Evolutionary conservation across 352 stramenopile species (phyloP), one percentile per base, ranked within the genome.

Genomic region (Pythium insidiosum): DNA sequence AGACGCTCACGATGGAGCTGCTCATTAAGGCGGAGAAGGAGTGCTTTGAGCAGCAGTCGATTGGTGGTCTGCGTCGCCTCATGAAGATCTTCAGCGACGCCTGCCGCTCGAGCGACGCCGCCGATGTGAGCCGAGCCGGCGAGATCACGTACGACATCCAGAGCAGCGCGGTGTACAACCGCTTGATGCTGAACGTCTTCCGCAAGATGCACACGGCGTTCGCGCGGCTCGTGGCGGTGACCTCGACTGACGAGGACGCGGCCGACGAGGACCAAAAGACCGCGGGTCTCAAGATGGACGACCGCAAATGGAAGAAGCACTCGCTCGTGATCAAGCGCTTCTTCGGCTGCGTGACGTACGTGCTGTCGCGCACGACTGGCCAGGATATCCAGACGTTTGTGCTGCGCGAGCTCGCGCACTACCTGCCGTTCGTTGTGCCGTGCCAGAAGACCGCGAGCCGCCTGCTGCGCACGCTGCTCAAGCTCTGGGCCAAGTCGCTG

Each of bases 31-130:
- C 95, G 6, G 85, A 97, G 62, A 80, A 94, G 41, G 76, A 86
- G 33, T 89, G 86, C 43, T 97, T 97, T 45, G 81, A 88, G 19
- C 72, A 88, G 47, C 77, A 87, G 47, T 84, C 78, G 38, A 62
- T 96, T 29, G 94, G 85, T 31, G 80, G 75, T 13, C 58, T 98
- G 39, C 89, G 85, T 61, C 84, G 81, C 18, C 68, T 98, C 49
- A 76, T 98, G 42, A 88, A 93, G 47, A 95, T 95, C 31, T 98
- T 97, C 57, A 96, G 79, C 43, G 92, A 96, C 41, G 92, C 89
- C 1, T 98, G 91, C 66, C 89, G 95, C 56, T 84, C 96, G 24
- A 92, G 84, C 38, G 84, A 97, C 58, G 71, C 84, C 10, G 77
- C 73, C 2, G 77, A 87, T 56, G 50, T 68, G 33, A 83, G 57